These are phyloP conservation scores for Hyphodiscus sp. DNA, from an alignment of 2,329 filamentous ascomycete genomes.

Conservation along the genomic window DNA sequence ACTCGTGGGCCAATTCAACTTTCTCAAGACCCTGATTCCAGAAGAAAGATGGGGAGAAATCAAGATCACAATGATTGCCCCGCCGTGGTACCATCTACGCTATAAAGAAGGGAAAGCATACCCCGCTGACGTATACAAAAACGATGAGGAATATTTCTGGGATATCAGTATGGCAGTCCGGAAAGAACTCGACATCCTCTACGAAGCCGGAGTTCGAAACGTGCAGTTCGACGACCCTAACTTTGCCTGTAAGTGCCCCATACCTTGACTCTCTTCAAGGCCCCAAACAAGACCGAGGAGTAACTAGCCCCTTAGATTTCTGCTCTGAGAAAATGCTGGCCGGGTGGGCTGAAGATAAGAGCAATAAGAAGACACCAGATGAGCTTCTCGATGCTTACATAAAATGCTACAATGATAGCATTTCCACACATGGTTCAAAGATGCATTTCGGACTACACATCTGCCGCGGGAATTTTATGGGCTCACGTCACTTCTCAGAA, in stretches of 20 bases:
- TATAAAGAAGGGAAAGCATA: constrained; percentile 48
- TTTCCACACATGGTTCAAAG: constrained; percentile 56
- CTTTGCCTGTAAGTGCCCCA: constrained; percentile 49
- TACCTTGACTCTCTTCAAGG: not conserved
- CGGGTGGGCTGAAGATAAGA: constrained; percentile 48
- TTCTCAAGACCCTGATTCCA: constrained; percentile 51
- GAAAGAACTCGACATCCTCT: constrained; percentile 44
- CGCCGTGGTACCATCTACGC: constrained; percentile 64
- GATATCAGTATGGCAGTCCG: constrained; percentile 49
- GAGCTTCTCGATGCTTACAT: constrained; percentile 72
- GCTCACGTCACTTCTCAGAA: constrained; percentile 59
- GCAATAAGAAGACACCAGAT: constrained; percentile 62
- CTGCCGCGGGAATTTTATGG: constrained; percentile 63
- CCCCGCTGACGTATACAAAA: constrained; percentile 42
- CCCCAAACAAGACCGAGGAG: no score
- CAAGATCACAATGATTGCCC: constrained; percentile 64
- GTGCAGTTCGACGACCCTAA: constrained; percentile 52
- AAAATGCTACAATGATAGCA: constrained; percentile 66
- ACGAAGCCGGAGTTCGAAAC: constrained; percentile 45
- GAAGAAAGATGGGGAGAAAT: constrained; percentile 56
- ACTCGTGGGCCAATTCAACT: constrained; percentile 50
- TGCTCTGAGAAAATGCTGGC: constrained; percentile 66
- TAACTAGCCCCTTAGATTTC: constrained; percentile 58
- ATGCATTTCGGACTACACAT: constrained; percentile 74
- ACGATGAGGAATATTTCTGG: constrained; percentile 45